Percentiles rank a stretch among this genome's conserved stretches.
Conservation (phyloP, 192 early-diverging fungal genomes). For the Spinellus fusiger region DNA sequence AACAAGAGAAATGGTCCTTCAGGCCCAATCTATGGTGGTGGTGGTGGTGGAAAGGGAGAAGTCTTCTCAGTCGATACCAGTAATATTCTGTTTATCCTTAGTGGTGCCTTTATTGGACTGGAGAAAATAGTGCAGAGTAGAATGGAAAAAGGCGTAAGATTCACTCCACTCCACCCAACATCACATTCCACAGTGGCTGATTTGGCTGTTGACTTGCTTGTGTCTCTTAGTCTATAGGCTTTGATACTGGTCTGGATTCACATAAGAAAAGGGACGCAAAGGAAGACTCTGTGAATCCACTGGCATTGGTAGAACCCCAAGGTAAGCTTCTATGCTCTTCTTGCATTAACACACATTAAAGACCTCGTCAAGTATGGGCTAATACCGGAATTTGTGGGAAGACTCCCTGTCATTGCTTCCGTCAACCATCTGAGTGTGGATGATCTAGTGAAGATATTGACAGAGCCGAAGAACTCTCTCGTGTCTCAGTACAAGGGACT, state of each 20-base stretch:
- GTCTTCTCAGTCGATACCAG: slow-evolving; percentile 81
- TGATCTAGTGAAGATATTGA: slow-evolving; percentile 67
- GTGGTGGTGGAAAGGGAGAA: slow-evolving; percentile 60
- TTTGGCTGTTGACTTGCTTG: neutral
- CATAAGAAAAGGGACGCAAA: slow-evolving; percentile 7
- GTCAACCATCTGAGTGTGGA: slow-evolving; percentile 62
- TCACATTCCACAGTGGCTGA: neutral
- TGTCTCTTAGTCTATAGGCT: slow-evolving; percentile 59
- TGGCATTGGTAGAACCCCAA: slow-evolving; percentile 17
- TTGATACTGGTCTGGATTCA: slow-evolving; percentile 45
- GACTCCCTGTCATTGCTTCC: slow-evolving; percentile 79
- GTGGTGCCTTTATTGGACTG: slow-evolving; percentile 84
- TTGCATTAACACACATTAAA: neutral
- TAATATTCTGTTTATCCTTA: slow-evolving; percentile 87
- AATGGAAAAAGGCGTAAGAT: slow-evolving; percentile 59
- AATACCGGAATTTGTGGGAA: slow-evolving; percentile 86
- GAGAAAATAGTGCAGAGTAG: slow-evolving; percentile 77
- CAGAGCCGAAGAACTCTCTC: slow-evolving; percentile 78
- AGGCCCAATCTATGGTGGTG: slow-evolving; percentile 21
- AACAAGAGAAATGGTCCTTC: slow-evolving; percentile 14
- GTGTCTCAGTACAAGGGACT: slow-evolving; percentile 76
- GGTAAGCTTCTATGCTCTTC: neutral
- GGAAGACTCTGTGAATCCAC: slow-evolving; percentile 15
- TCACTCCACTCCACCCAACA: neutral
- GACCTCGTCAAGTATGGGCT: slow-evolving; percentile 83